Evolutionary conservation across 441 rosid genomes (phyloP), one percentile per base, ranked within the genome.

Genomic region (Flueggea neowawraea): DNA sequence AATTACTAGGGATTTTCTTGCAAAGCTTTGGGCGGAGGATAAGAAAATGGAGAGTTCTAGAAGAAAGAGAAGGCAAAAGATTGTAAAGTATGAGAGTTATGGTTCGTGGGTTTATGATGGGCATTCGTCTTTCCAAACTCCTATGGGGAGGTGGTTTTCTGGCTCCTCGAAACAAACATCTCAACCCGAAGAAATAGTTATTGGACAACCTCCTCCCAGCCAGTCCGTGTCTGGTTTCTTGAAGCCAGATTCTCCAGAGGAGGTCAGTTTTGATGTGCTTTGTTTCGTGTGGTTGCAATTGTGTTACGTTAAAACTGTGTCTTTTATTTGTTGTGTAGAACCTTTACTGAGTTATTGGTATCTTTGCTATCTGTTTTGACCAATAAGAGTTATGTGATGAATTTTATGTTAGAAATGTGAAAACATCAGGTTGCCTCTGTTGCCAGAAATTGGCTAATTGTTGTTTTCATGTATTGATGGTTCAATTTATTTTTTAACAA

Each of bases 11-110:
- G 62, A 79, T 31, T 85, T 77, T 62, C 73, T 93, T 66, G 87
- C 76, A 14, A 80, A 79, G 75, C 77, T 83, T 13, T 92, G 98
- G 98, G 63, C 81, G 64, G 79, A 74, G 14, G 98, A 92, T 55
- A 69, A 55, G 75, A 80, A 84, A 69, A 61, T 70, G 65, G 67
- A 69, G 3, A 76, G 79, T 56, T 73, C 69, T 49, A 44, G 58
- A 36, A 74, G 45, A 64, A 85, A 78, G 62, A 69, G 76, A 62
- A 48, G 57, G 36, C 58, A 16, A 16, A 80, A 55, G 71, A 62
- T 48, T 57, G 65, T 54, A 13, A 73, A 70, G 74, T 31, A 28
- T 44, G 52, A 55, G 16, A 65, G 62, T 22, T 15, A 12, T 66
- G 43, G 16, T 60, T 63, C 55, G 52, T 54, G 44, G 47, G 61